Base-by-base conservation (phyloP, 805 yeast genomes). In the Saccharomyces eubayanus region DNA sequence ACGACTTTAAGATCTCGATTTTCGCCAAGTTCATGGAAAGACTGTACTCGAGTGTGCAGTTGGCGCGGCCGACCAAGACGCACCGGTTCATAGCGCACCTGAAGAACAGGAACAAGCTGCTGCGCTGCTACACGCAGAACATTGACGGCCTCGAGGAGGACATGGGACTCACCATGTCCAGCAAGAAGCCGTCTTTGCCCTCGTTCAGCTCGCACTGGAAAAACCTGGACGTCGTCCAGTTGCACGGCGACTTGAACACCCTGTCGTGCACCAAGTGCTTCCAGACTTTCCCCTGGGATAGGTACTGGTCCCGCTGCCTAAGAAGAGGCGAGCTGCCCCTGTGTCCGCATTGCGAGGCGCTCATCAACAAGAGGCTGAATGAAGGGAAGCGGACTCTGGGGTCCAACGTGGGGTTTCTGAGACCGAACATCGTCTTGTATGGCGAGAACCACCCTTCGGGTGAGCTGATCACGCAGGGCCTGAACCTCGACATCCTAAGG, bases 391-490 rank as follows among this genome's bases (percentile, higher is more conserved):
- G 99, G 53, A 66, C 79, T 8, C 81, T 87, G 1, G 85, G 88
- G 0, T 36, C 43, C 24, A 74, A 74, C 46, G 80, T 85, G 5
- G 99, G 99, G 0, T 70, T 81, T 28, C 72, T 94, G 47, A 77
- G 97, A 53, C 99, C 99, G 5, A 86, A 86, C 62, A 90, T 92
- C 54, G 96, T 92, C 1, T 75, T 92, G 24, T 92, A 92, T 67
- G 97, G 97, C 1, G 98, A 92, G 65, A 84, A 90, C 62, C 98
- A 92, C 69, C 97, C 97, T 1, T 81, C 82, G 57, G 83, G 90
- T 5, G 96, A 89, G 56, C 71, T 76, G n/a, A 82, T 92, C 46
- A 86, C 95, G 2, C 77, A 76, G 48, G 89, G 90, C 6, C 70
- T 88, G 43, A 77, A 74, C 50, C 74, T 78, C 21, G 98, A 92